These are phyloP conservation scores for Trichoderma asperellum DNA, from an alignment of 2,329 filamentous ascomycete genomes.

Conservation along the genomic window DNA sequence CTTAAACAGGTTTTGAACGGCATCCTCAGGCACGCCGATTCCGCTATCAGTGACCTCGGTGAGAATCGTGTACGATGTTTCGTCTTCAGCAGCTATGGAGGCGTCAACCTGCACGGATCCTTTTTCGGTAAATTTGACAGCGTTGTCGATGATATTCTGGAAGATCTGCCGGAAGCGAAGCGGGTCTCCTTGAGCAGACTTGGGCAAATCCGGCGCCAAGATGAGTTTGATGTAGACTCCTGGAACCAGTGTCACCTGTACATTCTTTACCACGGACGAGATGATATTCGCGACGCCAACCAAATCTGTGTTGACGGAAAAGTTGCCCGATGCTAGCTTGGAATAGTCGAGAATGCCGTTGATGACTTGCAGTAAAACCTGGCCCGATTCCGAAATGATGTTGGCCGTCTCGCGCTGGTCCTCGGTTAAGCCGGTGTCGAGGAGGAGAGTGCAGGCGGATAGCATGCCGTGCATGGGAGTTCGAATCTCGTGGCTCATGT, in stretches of 20 bases:
- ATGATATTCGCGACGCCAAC: slow-evolving; percentile 53
- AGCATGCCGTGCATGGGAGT: slow-evolving; percentile 68
- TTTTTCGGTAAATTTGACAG: slow-evolving; percentile 63
- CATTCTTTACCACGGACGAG: slow-evolving; percentile 54
- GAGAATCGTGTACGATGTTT: slow-evolving; percentile 50
- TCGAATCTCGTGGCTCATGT: slow-evolving; percentile 67
- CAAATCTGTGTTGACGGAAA: slow-evolving; percentile 58
- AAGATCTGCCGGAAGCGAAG: slow-evolving; percentile 64
- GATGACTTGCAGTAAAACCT: slow-evolving; percentile 62
- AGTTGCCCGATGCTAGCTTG: slow-evolving; percentile 62
- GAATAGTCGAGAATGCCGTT: slow-evolving; percentile 71
- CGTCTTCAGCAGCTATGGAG: slow-evolving; percentile 47
- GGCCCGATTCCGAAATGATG: slow-evolving; percentile 63
- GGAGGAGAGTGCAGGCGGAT: slow-evolving; percentile 60
- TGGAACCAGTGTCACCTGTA: slow-evolving; percentile 51
- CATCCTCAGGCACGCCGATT: slow-evolving; percentile 54
- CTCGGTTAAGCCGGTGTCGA: slow-evolving; percentile 55
- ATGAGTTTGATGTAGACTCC: slow-evolving; percentile 51
- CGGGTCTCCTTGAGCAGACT: slow-evolving; percentile 58
- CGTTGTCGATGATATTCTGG: slow-evolving; percentile 65
- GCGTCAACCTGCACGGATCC: slow-evolving; percentile 54
- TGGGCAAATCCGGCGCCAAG: slow-evolving; percentile 53
- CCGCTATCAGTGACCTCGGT: slow-evolving; percentile 59
- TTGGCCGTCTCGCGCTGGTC: slow-evolving; percentile 60
- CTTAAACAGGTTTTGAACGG: slow-evolving; percentile 54